phyloP scores from a whole-genome alignment of 2,329 filamentous ascomycete genomes.

The Xylaria sp. region DNA sequence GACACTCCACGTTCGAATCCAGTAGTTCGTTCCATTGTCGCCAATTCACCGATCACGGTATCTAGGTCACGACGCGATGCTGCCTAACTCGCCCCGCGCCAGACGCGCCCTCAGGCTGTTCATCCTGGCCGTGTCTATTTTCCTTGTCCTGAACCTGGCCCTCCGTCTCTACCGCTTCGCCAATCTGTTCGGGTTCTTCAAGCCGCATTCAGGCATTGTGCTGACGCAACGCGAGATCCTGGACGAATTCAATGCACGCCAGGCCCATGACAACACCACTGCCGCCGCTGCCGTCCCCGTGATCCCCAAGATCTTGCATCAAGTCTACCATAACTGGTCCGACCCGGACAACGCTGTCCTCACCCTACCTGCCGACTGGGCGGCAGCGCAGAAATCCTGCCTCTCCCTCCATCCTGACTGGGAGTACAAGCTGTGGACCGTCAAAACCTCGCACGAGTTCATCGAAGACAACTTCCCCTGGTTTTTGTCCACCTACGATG shows the following conservation, averaged over 20 bases:
- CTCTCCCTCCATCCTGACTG: constrained; percentile 34
- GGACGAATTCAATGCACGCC: constrained; percentile 1
- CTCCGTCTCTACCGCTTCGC: constrained; percentile 11
- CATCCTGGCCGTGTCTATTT: background rate
- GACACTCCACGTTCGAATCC: background rate
- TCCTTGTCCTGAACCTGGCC: background rate
- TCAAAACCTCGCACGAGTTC: constrained; percentile 71
- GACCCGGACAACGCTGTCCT: constrained; percentile 31
- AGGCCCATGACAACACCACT: background rate
- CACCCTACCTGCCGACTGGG: constrained; percentile 37
- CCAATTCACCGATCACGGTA: background rate
- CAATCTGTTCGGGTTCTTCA: constrained; percentile 21
- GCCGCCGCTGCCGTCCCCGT: constrained; percentile 13
- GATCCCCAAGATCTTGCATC: constrained; percentile 42
- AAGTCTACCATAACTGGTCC: constrained; percentile 40
- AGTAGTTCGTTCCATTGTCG: too few species aligned
- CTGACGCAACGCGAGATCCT: constrained; percentile 18
- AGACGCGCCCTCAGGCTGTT: background rate
- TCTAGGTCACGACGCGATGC: background rate
- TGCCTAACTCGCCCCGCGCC: background rate
- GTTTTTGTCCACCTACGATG: constrained; percentile 77
- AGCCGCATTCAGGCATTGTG: constrained; percentile 3
- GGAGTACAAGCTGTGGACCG: constrained; percentile 69
- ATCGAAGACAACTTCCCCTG: constrained; percentile 76
- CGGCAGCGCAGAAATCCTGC: constrained; percentile 35